Percentiles rank a stretch among this genome's conserved stretches.
phyloP scores from a whole-genome alignment of 306 rosid species.

The Spatholobus suberectus region DNA sequence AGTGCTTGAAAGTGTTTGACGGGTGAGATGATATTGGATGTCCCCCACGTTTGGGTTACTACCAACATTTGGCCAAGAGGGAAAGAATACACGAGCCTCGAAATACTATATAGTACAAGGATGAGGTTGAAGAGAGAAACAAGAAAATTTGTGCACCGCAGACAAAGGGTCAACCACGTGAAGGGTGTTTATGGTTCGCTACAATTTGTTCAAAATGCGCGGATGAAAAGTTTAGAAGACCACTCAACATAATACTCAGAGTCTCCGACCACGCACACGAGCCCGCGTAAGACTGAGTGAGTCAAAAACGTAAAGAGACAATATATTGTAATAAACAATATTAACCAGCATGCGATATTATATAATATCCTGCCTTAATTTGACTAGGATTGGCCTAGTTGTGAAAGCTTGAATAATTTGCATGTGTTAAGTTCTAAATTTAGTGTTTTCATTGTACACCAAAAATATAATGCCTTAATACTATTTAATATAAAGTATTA shows the following conservation, averaged over 20 bases:
- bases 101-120: background rate
- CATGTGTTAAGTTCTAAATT: too few relatives aligned
- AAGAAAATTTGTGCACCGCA: background rate
- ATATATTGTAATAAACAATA: too few relatives aligned
- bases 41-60: background rate
- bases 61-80: background rate
- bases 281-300: background rate
- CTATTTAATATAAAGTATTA: too few relatives aligned
- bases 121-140: background rate
- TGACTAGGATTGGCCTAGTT: too few relatives aligned
- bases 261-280: slow-evolving; percentile 3
- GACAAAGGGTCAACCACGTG: slow-evolving; percentile 28
- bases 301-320: too few relatives aligned
- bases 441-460: too few relatives aligned
- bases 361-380: too few relatives aligned
- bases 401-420: too few relatives aligned
- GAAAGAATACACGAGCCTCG: background rate
- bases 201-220: background rate
- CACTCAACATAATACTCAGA: too few relatives aligned
- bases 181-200: background rate
- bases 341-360: too few relatives aligned
- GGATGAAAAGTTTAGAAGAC: too few relatives aligned
- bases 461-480: too few relatives aligned
- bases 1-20: background rate
- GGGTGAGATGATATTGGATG: background rate